Conservation (phyloP, 768 basidiomycete genomes). For the Clathrus columnatus region DNA sequence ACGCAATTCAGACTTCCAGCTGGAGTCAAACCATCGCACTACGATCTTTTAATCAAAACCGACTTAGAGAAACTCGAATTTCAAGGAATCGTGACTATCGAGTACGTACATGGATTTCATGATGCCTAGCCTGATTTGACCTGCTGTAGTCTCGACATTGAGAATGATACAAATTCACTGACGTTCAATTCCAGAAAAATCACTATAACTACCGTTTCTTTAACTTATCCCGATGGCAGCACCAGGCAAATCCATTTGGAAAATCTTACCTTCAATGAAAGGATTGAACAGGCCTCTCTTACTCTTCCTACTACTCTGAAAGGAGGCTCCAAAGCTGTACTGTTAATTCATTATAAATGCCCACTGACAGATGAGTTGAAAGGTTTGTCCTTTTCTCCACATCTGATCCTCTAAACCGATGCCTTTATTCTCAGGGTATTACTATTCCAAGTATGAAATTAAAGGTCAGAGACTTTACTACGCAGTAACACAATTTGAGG, state of each 20-base stretch:
- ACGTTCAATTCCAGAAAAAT: slow-evolving; percentile 60
- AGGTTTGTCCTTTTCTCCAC: slow-evolving; percentile 30
- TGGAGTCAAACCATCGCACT: slow-evolving; percentile 62
- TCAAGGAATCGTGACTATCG: slow-evolving; percentile 65
- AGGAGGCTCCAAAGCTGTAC: slow-evolving; percentile 56
- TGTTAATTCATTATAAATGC: slow-evolving; percentile 61
- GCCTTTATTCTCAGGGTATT: slow-evolving; percentile 53
- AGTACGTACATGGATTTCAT: slow-evolving; percentile 31
- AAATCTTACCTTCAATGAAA: slow-evolving; percentile 43
- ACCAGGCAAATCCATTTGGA: slow-evolving; percentile 36
- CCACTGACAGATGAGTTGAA: slow-evolving; percentile 64
- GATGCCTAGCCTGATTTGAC: not conserved
- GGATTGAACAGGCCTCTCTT: slow-evolving; percentile 57
- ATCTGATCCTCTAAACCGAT: not conserved
- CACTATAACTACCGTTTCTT: slow-evolving; percentile 45
- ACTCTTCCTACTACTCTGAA: slow-evolving; percentile 50
- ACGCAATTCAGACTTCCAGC: slow-evolving; percentile 52
- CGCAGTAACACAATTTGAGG: slow-evolving; percentile 87
- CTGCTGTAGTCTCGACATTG: slow-evolving; percentile 65
- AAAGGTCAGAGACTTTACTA: slow-evolving; percentile 60
- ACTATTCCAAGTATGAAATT: slow-evolving; percentile 55
- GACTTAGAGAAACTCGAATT: slow-evolving; percentile 74
- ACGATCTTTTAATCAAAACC: slow-evolving; percentile 70
- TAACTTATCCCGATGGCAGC: slow-evolving; percentile 47
- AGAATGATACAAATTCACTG: slow-evolving; percentile 49